A percentile compares a stretch with the other conserved stretches of the same genome.
These are phyloP conservation scores for Plasmodium coatneyi DNA, from an alignment of 169 alveolate genomes.

Conservation along the genomic window DNA sequence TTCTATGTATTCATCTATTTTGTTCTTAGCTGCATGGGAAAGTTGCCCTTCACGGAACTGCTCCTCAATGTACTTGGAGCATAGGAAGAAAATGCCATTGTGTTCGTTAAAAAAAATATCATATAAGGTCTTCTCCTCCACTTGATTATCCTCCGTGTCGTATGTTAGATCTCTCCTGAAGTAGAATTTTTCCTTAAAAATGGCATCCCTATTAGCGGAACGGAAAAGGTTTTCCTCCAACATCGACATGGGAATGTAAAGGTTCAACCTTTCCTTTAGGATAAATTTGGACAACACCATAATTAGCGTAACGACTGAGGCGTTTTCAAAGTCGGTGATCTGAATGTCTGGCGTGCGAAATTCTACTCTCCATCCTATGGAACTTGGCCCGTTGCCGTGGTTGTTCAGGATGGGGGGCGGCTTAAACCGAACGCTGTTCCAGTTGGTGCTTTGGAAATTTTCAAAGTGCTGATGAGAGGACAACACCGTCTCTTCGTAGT, in stretches of 20 bases:
- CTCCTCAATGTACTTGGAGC: constrained; percentile 68
- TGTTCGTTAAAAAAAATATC: constrained; percentile 86
- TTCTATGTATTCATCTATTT: constrained; percentile 77
- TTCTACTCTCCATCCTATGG: constrained; percentile 94
- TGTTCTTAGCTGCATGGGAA: constrained; percentile 68
- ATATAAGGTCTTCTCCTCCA: constrained; percentile 77
- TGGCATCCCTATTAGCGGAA: constrained; percentile 89
- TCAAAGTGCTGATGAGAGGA: constrained; percentile 91
- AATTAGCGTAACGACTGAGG: constrained; percentile 87
- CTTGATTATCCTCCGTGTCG: constrained; percentile 58
- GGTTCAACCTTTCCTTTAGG: constrained; percentile 86
- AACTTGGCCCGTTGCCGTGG: constrained; percentile 61
- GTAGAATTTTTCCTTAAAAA: constrained; percentile 87
- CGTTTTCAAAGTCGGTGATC: constrained; percentile 95
- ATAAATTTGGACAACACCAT: constrained; percentile 84
- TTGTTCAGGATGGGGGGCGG: constrained; percentile 91
- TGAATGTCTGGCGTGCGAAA: constrained; percentile 96
- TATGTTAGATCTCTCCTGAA: constrained; percentile 82
- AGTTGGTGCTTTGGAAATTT: constrained; percentile 94
- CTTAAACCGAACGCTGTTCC: constrained; percentile 97
- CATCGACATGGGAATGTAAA: constrained; percentile 93
- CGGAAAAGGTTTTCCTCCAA: constrained; percentile 93
- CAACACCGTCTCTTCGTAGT: constrained; percentile 63
- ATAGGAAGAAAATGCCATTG: constrained; percentile 81
- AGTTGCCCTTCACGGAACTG: constrained; percentile 56